These are phyloP conservation scores for Yarrowia divulgata DNA, from an alignment of 805 yeast species.

Conservation along the genomic window DNA sequence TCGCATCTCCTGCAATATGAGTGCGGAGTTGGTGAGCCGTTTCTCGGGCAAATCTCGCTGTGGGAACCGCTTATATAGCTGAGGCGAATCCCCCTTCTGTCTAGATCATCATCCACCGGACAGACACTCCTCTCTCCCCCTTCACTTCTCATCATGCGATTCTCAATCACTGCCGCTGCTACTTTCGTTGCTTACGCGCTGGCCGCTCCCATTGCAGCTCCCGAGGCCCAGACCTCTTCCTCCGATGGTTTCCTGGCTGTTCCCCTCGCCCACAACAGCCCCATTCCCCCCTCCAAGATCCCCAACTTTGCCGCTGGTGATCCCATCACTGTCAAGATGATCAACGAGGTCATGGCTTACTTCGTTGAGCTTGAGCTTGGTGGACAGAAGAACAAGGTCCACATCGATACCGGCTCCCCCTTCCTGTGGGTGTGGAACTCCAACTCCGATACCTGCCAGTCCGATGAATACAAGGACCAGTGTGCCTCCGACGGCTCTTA, in stretches of 20 bases:
- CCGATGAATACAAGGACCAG: background rate
- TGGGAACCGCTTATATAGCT: background rate
- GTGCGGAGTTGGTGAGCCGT: background rate
- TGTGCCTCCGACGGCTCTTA: conserved; percentile 10
- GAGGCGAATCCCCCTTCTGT: background rate
- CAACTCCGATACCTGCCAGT: conserved; percentile 53
- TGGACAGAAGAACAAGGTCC: conserved; percentile 21
- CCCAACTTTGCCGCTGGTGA: conserved; percentile 10
- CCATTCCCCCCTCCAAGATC: background rate
- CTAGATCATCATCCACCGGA: background rate
- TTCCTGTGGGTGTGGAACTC: conserved; percentile 29
- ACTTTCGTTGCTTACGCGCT: conserved; percentile 9
- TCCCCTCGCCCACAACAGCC: conserved; percentile 2
- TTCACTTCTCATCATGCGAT: background rate
- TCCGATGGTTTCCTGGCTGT: conserved; percentile 2
- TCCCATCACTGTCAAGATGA: background rate
- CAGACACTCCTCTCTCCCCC: background rate
- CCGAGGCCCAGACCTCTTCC: conserved; percentile 1
- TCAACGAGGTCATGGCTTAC: conserved; percentile 43
- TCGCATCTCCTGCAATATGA: background rate
- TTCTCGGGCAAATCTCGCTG: background rate
- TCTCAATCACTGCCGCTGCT: conserved; percentile 5
- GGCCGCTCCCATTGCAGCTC: conserved; percentile 34
- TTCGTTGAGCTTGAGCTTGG: conserved; percentile 56
- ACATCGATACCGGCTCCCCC: conserved; percentile 11